phyloP scores from a whole-genome alignment of 2,329 filamentous ascomycete genomes.

The Pyrenophora seminiperda region DNA sequence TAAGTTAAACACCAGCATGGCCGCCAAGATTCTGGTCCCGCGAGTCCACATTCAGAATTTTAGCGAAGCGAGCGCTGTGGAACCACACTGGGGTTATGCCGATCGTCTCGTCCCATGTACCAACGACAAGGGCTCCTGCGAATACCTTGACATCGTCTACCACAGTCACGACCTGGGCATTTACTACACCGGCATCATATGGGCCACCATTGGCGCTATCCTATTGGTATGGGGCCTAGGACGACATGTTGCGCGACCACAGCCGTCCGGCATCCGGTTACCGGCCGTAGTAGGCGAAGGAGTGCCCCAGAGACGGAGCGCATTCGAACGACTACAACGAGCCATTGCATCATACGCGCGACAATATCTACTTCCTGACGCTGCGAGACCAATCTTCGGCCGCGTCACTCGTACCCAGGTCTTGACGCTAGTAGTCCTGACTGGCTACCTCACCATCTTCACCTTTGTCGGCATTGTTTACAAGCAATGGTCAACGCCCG shows the following conservation, averaged over 20 bases:
- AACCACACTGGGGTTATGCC: slow-evolving; percentile 63
- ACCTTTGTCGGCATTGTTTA: slow-evolving; percentile 69
- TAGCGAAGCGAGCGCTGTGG: slow-evolving; percentile 46
- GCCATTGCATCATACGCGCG: slow-evolving; percentile 53
- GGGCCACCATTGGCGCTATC: slow-evolving; percentile 59
- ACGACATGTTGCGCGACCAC: slow-evolving; percentile 36
- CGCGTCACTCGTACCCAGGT: slow-evolving; percentile 72
- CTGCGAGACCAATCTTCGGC: slow-evolving; percentile 64
- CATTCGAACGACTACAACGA: slow-evolving; percentile 33
- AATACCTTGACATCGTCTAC: slow-evolving; percentile 63
- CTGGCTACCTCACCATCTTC: slow-evolving; percentile 69
- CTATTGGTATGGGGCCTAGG: slow-evolving; percentile 53
- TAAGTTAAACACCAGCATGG: slow-evolving; percentile 30
- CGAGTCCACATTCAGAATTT: slow-evolving; percentile 53
- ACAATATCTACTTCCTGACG: slow-evolving; percentile 66
- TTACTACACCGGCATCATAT: slow-evolving; percentile 62
- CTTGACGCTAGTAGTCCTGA: slow-evolving; percentile 62
- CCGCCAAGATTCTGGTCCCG: slow-evolving; percentile 25
- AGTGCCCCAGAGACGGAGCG: slow-evolving; percentile 28
- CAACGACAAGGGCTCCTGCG: slow-evolving; percentile 63
- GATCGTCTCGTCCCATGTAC: slow-evolving; percentile 61
- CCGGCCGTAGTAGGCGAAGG: slow-evolving; percentile 28
- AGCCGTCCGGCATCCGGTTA: slow-evolving; percentile 34
- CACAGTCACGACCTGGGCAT: slow-evolving; percentile 60
- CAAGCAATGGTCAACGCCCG: slow-evolving; percentile 71